Base-by-base conservation (phyloP, 352 stramenopile species). In the Globisporangium spinosum region DNA sequence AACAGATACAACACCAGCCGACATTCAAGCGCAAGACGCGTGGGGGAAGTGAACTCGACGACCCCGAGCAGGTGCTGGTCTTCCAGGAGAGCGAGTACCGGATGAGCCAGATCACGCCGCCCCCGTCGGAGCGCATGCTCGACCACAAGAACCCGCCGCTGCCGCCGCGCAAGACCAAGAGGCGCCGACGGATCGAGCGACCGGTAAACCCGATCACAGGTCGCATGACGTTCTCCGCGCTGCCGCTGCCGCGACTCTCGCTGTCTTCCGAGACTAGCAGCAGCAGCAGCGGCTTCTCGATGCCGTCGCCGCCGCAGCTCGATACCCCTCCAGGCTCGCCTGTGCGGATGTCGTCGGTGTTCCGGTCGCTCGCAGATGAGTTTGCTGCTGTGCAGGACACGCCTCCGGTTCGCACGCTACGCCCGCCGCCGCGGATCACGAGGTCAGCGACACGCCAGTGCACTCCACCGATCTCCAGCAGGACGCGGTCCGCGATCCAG, bases 61-160 rank as follows among this genome's bases (percentile, higher is more conserved):
- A 68, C 7, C 57, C 61, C 22, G 70, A 61, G 53, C 68, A 65
- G 58, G 75, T 67, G 32, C 45, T 80, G 55, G 60, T 70, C 34
- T 68, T 67, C 51, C 62, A 76, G 38, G 58, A 62, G 22, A 77
- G 64, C 10, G 73, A 85, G 25, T 64, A 64, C 53, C 69, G 77
- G 9, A 70, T 76, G 35, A 69, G 80, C 5, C 83, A 89, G 67
- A 78, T 89, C 51, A 91, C 83, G 32, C 83, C 83, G 23, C 83
- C 83, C 13, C 83, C 83, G 29, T 91, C 83, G 1, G 71, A 78
- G 25, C 79, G 83, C 43, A 91, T 91, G 83, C 68, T 89, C 29
- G 81, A 91, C 64, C 71, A 79, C 51, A 75, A 77, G 58, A 91
- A 91, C 67, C 83, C 83, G n/a, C 83, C 83, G 10, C 81, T 79